Conservation (phyloP, 2,329 filamentous ascomycete genomes). For the Decorospora gaudefroyi region DNA sequence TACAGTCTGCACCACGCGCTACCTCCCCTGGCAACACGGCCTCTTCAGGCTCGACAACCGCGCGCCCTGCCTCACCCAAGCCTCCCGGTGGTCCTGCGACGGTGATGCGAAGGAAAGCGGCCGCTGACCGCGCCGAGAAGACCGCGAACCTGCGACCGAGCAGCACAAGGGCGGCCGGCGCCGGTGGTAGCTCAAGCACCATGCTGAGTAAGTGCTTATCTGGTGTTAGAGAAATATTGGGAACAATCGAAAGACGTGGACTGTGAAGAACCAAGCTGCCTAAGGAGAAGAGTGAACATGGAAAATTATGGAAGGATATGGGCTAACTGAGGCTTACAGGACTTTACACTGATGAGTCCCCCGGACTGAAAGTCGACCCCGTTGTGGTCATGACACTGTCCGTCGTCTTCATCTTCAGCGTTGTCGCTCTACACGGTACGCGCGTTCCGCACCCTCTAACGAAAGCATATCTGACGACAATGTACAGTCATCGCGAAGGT, state of each 20-base stretch:
- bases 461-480: conserved; percentile 22
- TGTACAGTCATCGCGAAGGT: conserved; percentile 87
- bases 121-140: conserved; percentile 96
- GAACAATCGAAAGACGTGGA: not conserved
- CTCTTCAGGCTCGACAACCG: conserved; percentile 68
- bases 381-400: conserved; percentile 96
- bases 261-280: not conserved
- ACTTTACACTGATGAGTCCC: conserved; percentile 98
- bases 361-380: conserved; percentile 95
- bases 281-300: not conserved
- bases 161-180: conserved; percentile 90
- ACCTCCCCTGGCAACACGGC: conserved; percentile 46
- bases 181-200: conserved; percentile 93
- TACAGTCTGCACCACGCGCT: conserved; percentile 37
- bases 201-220: conserved; percentile 82
- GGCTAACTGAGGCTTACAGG: conserved; percentile 55
- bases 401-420: conserved; percentile 97
- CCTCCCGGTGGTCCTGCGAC: conserved; percentile 93
- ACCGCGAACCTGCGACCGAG: conserved; percentile 89
- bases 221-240: not conserved
- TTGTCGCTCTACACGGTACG: conserved; percentile 96
- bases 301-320: not conserved
- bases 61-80: conserved; percentile 81
- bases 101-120: conserved; percentile 91
- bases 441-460: not conserved